Base-by-base conservation (phyloP, 257 asterid genomes). In the Paulownia fortunei region DNA sequence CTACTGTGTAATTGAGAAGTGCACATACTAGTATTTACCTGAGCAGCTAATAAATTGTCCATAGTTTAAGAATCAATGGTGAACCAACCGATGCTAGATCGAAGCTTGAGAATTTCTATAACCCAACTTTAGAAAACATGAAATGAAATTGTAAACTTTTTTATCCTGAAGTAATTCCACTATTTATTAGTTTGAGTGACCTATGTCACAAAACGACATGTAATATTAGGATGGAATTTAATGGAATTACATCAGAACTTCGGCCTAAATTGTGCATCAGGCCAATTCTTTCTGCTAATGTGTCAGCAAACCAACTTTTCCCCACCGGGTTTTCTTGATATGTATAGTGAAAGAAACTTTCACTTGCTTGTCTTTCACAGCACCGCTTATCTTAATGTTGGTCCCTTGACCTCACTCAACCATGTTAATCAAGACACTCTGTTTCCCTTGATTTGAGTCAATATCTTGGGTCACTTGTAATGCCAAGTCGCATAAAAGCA, bases 91-190 rank as follows among this genome's bases (percentile, higher is more conserved):
- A 26, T 73, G 34, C 70, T 26, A 8, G 62, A 32, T 13, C 47
- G 72, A 23, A 1, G 72, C n/a, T 73, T 8, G 47, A 15, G 58
- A 15, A 72, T 51, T 19, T 55, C 62, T 54, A 69, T 18, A 46
- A 69, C 49, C 12, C 62, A 69, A n/a, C n/a, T 12, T 32, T 30
- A 30, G 2, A 30, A 4, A 30, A 30, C 36, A 30, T 30, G 36
- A 30, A 1, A 30, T 30, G 36, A 30, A 30, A 30, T 1, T 30
- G 2, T 4, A 4, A 30, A 30, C 36, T n/a, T 30, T 4, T 16
- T 63, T 63, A 16, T 34, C 69, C 30, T n/a, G 21, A 63, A 63
- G 8, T 63, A 63, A 63, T 18, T 37, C 49, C 70, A 36, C n/a
- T n/a, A 34, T n/a, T 21, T 34, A 63, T 9, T n/a, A 36, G n/a